These are phyloP conservation scores for Ailanthus altissimus DNA, from an alignment of 345 rosid species.

Conservation along the genomic window DNA sequence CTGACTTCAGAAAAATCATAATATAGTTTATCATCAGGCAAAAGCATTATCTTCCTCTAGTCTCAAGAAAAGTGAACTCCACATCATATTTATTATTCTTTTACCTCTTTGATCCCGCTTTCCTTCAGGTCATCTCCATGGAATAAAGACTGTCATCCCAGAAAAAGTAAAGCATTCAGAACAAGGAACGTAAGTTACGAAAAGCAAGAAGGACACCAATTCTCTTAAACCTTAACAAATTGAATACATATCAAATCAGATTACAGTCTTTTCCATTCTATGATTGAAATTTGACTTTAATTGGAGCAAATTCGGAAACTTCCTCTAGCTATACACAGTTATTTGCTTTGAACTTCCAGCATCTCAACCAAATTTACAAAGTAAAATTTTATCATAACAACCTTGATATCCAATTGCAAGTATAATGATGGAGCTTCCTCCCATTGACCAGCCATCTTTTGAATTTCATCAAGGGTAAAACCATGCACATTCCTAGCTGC, in stretches of 20 bases:
- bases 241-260: constrained; percentile 2
- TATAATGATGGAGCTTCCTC: constrained; percentile 84
- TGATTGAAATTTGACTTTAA: constrained; percentile 1
- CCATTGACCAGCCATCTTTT: constrained; percentile 80
- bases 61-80: not conserved
- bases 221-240: constrained; percentile 10
- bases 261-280: not conserved
- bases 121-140: constrained; percentile 79
- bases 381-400: constrained; percentile 25
- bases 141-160: constrained; percentile 63
- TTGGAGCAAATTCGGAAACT: not conserved
- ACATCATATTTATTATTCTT: constrained; percentile 23
- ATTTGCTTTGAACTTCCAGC: constrained; percentile 20
- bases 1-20: constrained; percentile 5
- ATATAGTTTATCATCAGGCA: constrained; percentile 22
- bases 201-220: constrained; percentile 9
- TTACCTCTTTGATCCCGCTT: constrained; percentile 87
- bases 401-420: constrained; percentile 80
- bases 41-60: constrained; percentile 1
- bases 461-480: constrained; percentile 73
- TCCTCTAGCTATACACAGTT: not conserved
- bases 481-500: constrained; percentile 95
- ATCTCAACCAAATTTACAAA: constrained; percentile 5
- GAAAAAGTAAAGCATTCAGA: constrained; percentile 27
- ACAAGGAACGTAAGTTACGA: constrained; percentile 12